phyloP scores from a whole-genome alignment of 2,329 filamentous ascomycete species.

The Monosporascus cannonballus region DNA sequence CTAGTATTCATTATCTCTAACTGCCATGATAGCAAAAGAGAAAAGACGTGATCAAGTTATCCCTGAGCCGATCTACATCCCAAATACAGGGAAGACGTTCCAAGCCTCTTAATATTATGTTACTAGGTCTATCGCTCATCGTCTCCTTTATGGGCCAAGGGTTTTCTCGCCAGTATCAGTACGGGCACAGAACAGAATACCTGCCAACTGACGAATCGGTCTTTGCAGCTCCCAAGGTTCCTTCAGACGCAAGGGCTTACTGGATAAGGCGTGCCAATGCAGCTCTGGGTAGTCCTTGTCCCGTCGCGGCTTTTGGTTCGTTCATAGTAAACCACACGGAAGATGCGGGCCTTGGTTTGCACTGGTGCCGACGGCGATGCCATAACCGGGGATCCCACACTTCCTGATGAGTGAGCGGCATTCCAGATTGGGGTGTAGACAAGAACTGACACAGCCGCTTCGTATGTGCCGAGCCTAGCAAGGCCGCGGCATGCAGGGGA shows the following conservation, averaged over 20 bases:
- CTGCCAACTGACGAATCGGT: slow-evolving; percentile 3
- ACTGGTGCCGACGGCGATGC: slow-evolving; percentile 41
- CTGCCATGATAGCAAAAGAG: too few relatives aligned
- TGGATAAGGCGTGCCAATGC: slow-evolving; percentile 48
- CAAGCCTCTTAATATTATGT: too few relatives aligned
- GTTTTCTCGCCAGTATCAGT: neutral
- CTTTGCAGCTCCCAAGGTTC: slow-evolving; percentile 11
- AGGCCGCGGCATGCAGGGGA: slow-evolving; percentile 31
- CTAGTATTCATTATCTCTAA: too few relatives aligned
- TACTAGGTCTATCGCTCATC: too few relatives aligned
- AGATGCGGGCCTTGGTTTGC: slow-evolving; percentile 36
- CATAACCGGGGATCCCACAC: slow-evolving; percentile 41
- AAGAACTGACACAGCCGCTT: neutral
- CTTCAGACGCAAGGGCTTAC: slow-evolving; percentile 33
- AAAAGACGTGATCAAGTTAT: too few relatives aligned
- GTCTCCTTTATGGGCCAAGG: too few relatives aligned
- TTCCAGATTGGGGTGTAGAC: too few relatives aligned
- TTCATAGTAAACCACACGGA: slow-evolving; percentile 51
- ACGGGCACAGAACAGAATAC: slow-evolving; percentile 3
- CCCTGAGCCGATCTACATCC: too few relatives aligned
- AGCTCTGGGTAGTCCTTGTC: slow-evolving; percentile 43
- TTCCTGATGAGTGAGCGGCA: slow-evolving; percentile 36
- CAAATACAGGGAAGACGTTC: too few relatives aligned
- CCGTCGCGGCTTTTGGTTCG: slow-evolving; percentile 46
- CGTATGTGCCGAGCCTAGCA: neutral